Evolutionary conservation across 2,329 filamentous ascomycete genomes (phyloP).

Genomic region (Fusarium coicis): DNA sequence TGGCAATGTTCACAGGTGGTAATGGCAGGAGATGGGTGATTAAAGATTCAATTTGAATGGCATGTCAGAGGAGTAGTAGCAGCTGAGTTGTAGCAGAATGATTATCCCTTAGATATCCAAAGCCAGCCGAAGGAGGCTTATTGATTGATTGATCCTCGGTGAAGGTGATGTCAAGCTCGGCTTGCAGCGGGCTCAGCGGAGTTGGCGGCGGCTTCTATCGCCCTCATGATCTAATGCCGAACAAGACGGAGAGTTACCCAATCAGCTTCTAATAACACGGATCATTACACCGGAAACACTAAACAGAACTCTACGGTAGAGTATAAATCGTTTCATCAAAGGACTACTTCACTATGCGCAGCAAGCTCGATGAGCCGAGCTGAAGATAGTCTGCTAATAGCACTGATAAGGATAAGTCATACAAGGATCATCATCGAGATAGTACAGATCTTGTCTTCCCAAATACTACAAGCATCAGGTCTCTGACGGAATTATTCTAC

Average conservation of each 20-base stretch:
- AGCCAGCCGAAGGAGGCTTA: slow-evolving; percentile 34
- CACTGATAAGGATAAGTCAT: background rate
- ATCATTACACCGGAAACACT: background rate
- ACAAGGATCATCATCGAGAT: background rate
- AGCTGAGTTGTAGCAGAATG: slow-evolving; percentile 1
- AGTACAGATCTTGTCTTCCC: background rate
- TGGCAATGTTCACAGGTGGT: slow-evolving; percentile 2
- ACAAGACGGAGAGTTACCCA: slow-evolving; percentile 45
- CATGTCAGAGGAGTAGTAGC: slow-evolving; percentile 21
- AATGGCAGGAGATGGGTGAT: slow-evolving; percentile 12
- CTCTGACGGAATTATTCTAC: background rate
- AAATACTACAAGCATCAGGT: background rate
- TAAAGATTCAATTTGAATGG: slow-evolving; percentile 17
- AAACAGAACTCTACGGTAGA: background rate
- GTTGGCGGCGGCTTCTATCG: slow-evolving; percentile 42
- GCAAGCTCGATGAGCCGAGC: background rate
- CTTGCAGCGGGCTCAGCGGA: slow-evolving; percentile 49
- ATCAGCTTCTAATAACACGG: background rate
- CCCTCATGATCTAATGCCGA: slow-evolving; percentile 31
- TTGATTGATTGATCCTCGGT: slow-evolving; percentile 43
- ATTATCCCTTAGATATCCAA: slow-evolving; percentile 36
- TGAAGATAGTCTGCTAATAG: background rate
- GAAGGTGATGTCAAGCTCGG: slow-evolving; percentile 50
- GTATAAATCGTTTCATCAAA: background rate
- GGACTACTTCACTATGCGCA: background rate